Base-by-base conservation (phyloP, 495 filamentous ascomycete species). In the Podospora pseudocomata region DNA sequence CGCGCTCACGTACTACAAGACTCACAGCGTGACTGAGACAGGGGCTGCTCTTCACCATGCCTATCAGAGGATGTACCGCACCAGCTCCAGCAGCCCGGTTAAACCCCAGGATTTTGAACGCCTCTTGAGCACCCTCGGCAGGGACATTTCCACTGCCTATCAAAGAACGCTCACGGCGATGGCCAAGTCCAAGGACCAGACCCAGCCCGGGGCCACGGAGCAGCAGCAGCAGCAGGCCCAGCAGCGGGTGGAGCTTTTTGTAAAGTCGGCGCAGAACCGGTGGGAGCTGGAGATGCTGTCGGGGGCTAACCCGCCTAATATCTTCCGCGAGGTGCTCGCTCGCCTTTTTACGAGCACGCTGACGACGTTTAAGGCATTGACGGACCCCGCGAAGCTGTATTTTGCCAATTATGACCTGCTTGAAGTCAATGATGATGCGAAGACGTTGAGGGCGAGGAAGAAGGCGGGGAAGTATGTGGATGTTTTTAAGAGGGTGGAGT, bases 201-300 rank as follows among this genome's bases (percentile, higher is more conserved):
- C 60, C 67, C 39, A 30, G 34, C 75, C 72, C 30, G 32, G 68
- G 27, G 73, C 79, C 65, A 73, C 71, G 60, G 74, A 79, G 54
- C 71, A 74, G 34, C 66, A 68, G 26, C 69, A 72, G 30, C 68
- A 71, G 57, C 74, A 77, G 62, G 69, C 71, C 16, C 74, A 76
- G 23, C 60, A 39, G 16, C 5, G 61, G 49, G 78, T 80, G 61
- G 76, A 77, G 67, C 68, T 76, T 64, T 74, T 58, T 58, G 55
- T 76, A 71, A 84, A 78, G 39, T 70, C 75, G 20, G 71, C 75
- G 5, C 74, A 74, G 59, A 62, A 71, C 9, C 79, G 81, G 56
- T 78, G 76, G 53, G 84, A 86, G 71, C 78, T 85, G 1, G 78
- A 81, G 55, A 81, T 86, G 80, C 76, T 86, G 23, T 74, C 85